Conservation (phyloP, 345 rosid species). For the Salix brachista region DNA sequence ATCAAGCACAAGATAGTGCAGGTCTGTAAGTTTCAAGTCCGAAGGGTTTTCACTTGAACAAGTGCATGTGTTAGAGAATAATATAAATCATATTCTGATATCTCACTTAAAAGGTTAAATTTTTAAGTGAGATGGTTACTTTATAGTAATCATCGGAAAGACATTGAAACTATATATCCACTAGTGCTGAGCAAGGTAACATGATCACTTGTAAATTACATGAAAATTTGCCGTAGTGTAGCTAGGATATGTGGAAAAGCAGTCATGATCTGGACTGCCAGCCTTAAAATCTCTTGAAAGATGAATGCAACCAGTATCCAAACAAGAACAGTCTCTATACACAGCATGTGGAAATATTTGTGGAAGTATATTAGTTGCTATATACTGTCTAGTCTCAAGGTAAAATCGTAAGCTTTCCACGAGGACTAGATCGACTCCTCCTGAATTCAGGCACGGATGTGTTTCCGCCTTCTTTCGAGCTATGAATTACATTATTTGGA, state of each 20-base stretch:
- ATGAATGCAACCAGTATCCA: constrained; percentile 1
- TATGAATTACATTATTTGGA: constrained; percentile 28
- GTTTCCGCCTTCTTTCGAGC: constrained; percentile 42
- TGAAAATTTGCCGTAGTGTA: not conserved
- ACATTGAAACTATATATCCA: not conserved
- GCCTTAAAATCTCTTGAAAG: not conserved
- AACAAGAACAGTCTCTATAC: constrained; percentile 16
- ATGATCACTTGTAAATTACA: not conserved
- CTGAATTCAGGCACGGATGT: constrained; percentile 50
- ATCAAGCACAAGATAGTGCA: too few species aligned
- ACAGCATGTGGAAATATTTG: not conserved
- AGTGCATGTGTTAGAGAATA: too few species aligned
- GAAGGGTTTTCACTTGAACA: too few species aligned
- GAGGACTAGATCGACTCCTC: constrained; percentile 73
- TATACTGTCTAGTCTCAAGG: constrained; percentile 30
- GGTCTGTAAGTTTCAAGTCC: too few species aligned
- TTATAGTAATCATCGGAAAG: not conserved
- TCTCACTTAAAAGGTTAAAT: too few species aligned
- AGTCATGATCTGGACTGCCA: constrained; percentile 5
- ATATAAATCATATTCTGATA: too few species aligned
- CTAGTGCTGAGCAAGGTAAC: not conserved
- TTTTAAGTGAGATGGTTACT: too few species aligned
- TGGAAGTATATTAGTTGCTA: not conserved
- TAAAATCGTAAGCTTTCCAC: constrained; percentile 48
- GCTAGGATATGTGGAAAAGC: not conserved